Conservation (phyloP, 352 stramenopile genomes). For the Globisporangium camurandrum region DNA sequence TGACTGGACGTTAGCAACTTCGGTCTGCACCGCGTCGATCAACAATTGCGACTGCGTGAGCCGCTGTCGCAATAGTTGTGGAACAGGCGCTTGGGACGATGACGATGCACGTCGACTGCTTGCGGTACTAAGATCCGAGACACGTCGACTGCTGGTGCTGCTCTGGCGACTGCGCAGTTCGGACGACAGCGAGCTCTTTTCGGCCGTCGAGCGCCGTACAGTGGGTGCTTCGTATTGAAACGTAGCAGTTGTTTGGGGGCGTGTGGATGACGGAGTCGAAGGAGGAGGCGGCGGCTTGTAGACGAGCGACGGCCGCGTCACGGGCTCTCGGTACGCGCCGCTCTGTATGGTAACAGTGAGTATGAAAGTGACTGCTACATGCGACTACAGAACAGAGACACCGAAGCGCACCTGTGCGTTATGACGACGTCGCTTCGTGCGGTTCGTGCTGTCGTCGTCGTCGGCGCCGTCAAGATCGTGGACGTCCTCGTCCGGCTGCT, state of each 20-base stretch:
- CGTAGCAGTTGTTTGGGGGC: constrained; percentile 4
- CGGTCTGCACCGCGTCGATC: constrained; percentile 62
- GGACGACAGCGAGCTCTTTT: constrained; percentile 51
- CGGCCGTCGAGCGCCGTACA: constrained; percentile 48
- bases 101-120: too few relatives aligned
- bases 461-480: constrained; percentile 51
- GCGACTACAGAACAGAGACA: not conserved
- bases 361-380: not conserved
- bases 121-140: not conserved
- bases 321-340: constrained; percentile 21
- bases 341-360: not conserved
- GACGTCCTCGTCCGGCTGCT: constrained; percentile 72
- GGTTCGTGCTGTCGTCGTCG: constrained; percentile 17
- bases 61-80: not conserved
- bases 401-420: not conserved
- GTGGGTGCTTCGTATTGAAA: constrained; percentile 32
- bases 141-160: too few relatives aligned
- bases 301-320: constrained; percentile 7
- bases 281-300: too few relatives aligned
- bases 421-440: constrained; percentile 14
- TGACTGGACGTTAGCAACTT: constrained; percentile 78
- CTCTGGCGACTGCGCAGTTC: constrained; percentile 36
- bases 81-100: too few relatives aligned
- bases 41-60: constrained; percentile 67
- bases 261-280: too few relatives aligned